These are phyloP conservation scores for Termitomyces sp. DNA, from an alignment of 768 basidiomycete genomes.

Conservation along the genomic window DNA sequence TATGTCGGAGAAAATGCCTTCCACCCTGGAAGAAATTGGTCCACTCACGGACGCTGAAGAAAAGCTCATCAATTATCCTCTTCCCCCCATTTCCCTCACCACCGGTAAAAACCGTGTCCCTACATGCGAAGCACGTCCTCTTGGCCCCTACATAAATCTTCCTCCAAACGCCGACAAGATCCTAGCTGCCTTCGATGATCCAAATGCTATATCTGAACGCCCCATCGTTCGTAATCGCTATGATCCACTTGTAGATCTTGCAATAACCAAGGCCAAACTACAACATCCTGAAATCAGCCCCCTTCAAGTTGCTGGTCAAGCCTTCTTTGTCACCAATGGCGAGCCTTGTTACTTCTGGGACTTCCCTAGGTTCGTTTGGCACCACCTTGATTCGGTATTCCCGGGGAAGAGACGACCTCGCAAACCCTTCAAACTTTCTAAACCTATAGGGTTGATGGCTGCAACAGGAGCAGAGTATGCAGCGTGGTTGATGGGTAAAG, in stretches of 20 bases:
- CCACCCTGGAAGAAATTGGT: slow-evolving; percentile 30
- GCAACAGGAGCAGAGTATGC: slow-evolving; percentile 72
- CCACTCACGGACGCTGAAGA: slow-evolving; percentile 36
- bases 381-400: slow-evolving; percentile 53
- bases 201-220: slow-evolving; percentile 33
- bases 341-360: slow-evolving; percentile 98
- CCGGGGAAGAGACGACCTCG: slow-evolving; percentile 42
- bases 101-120: slow-evolving; percentile 62
- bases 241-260: slow-evolving; percentile 66
- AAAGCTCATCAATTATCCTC: slow-evolving; percentile 39
- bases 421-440: slow-evolving; percentile 45
- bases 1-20: slow-evolving; percentile 28
- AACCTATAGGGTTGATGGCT: slow-evolving; percentile 58
- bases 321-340: slow-evolving; percentile 95
- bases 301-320: slow-evolving; percentile 85
- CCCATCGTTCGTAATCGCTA: slow-evolving; percentile 73
- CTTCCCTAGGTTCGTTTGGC: slow-evolving; percentile 78
- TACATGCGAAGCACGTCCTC: slow-evolving; percentile 72
- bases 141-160: slow-evolving; percentile 72
- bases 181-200: slow-evolving; percentile 48
- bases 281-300: slow-evolving; percentile 40
- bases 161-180: slow-evolving; percentile 54
- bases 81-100: slow-evolving; percentile 61
- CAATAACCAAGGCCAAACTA: slow-evolving; percentile 47
- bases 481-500: slow-evolving; percentile 67